Evolutionary conservation across 2,329 filamentous ascomycete species (phyloP).

Genomic region (Alternaria gansuensis): DNA sequence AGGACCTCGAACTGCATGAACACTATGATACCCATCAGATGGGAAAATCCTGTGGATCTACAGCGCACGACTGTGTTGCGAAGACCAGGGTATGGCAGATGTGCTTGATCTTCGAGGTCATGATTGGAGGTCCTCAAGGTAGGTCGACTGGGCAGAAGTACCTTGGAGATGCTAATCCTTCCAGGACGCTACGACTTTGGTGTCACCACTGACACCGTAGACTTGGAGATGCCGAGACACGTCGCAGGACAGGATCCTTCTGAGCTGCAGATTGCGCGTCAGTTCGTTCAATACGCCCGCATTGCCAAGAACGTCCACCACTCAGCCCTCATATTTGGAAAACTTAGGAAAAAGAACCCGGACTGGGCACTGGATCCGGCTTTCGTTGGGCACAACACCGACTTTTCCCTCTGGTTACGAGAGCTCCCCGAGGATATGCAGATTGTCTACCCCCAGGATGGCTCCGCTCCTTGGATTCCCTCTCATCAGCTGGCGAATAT

Average conservation of each 20-base stretch:
- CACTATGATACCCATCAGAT: conserved; percentile 81
- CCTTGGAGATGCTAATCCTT: conserved; percentile 17
- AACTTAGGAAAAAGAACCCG: conserved; percentile 75
- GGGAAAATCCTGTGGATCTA: conserved; percentile 74
- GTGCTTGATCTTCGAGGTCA: conserved; percentile 84
- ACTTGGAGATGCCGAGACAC: conserved; percentile 72
- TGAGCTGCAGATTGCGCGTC: conserved; percentile 80
- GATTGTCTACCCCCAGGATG: conserved; percentile 79
- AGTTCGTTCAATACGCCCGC: conserved; percentile 82
- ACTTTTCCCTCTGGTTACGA: conserved; percentile 77
- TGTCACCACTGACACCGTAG: conserved; percentile 77
- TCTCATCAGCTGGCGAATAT: conserved; percentile 90
- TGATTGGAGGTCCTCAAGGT: conserved; percentile 96
- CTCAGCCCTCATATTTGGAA: conserved; percentile 78
- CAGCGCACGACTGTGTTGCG: conserved; percentile 77
- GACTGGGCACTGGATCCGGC: conserved; percentile 89
- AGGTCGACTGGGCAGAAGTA: conserved; percentile 25
- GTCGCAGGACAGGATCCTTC: conserved; percentile 74
- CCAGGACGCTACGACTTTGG: conserved; percentile 76
- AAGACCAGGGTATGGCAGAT: conserved; percentile 92
- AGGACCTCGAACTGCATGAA: conserved; percentile 88
- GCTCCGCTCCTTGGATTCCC: conserved; percentile 81
- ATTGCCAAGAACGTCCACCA: conserved; percentile 79
- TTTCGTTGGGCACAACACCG: conserved; percentile 79
- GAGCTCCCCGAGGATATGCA: conserved; percentile 81